These are phyloP conservation scores for Ustilago tritici DNA, from an alignment of 1,284 basidiomycete species.

Conservation along the genomic window DNA sequence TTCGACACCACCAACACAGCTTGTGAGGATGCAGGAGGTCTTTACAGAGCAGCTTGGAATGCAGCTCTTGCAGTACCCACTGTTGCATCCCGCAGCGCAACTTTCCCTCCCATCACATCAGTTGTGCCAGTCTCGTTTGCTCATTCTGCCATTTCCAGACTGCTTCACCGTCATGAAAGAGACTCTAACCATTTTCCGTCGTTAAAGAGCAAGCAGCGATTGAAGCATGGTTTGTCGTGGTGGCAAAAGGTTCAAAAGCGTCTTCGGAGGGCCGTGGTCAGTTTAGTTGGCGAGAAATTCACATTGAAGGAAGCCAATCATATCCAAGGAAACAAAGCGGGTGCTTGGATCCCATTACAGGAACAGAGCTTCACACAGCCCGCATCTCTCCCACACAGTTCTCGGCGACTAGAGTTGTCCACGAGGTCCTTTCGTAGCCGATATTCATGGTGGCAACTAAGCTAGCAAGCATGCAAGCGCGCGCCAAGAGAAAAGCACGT, in stretches of 20 bases:
- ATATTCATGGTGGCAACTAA: background rate
- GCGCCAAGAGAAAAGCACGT: background rate
- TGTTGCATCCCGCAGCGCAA: background rate
- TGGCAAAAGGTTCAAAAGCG: conserved; percentile 4
- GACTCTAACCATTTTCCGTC: background rate
- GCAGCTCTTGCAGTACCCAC: background rate
- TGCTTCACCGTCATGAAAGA: background rate
- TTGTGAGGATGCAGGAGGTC: conserved; percentile 8
- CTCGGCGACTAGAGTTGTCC: background rate
- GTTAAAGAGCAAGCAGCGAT: background rate
- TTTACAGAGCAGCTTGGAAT: background rate
- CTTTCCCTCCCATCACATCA: conserved; percentile 1
- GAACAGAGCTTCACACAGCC: background rate
- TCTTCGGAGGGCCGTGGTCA: conserved; percentile 23
- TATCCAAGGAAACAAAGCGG: background rate
- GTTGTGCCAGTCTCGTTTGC: background rate
- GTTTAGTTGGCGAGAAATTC: conserved; percentile 1
- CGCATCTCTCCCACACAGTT: background rate
- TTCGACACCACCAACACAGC: background rate
- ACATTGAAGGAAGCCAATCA: conserved; percentile 14
- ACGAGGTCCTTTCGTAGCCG: background rate
- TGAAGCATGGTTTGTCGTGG: background rate
- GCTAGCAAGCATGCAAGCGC: background rate
- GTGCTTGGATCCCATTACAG: background rate
- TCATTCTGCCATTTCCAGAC: background rate